A percentile compares a stretch with the other conserved stretches of the same genome.
Evolutionary conservation across 306 rosid genomes (phyloP).

Genomic region (Begonia peltatifolia): DNA sequence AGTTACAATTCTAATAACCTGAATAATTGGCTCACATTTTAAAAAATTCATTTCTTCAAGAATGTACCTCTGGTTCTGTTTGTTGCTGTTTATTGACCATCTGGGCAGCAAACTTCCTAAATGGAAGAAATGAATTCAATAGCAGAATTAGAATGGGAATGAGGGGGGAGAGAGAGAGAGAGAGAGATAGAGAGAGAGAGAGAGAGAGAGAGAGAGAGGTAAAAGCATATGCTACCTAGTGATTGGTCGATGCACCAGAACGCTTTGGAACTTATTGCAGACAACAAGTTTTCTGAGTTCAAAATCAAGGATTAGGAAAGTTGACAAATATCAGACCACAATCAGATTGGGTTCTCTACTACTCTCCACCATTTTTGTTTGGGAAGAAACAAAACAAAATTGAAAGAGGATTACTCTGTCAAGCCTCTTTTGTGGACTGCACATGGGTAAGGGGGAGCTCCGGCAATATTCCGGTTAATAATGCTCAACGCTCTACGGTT

Average conservation of each 20-base stretch:
- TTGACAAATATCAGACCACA: no score
- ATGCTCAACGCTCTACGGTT: slow-evolving; percentile 29
- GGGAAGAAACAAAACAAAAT: background rate
- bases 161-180: no score
- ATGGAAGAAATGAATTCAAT: slow-evolving; percentile 1
- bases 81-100: slow-evolving; percentile 21
- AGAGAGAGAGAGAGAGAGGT: background rate
- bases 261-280: slow-evolving; percentile 7
- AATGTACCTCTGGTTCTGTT: slow-evolving; percentile 11
- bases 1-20: no score
- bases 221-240: slow-evolving; percentile 7
- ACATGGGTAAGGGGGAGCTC: slow-evolving; percentile 17
- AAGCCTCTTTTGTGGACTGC: slow-evolving; percentile 23
- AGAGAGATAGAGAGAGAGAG: background rate
- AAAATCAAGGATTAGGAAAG: background rate
- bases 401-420: slow-evolving; percentile 18
- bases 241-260: slow-evolving; percentile 24
- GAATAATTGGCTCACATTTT: no score
- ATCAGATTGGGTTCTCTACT: no score
- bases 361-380: no score
- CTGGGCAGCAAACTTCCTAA: slow-evolving; percentile 45
- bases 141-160: no score
- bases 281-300: slow-evolving; percentile 10
- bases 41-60: background rate
- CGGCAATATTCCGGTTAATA: slow-evolving; percentile 18